Percentiles rank a stretch among this genome's conserved stretches.
phyloP scores from a whole-genome alignment of 2,329 filamentous ascomycete genomes.

The Paracorniculantispora psalliotae region DNA sequence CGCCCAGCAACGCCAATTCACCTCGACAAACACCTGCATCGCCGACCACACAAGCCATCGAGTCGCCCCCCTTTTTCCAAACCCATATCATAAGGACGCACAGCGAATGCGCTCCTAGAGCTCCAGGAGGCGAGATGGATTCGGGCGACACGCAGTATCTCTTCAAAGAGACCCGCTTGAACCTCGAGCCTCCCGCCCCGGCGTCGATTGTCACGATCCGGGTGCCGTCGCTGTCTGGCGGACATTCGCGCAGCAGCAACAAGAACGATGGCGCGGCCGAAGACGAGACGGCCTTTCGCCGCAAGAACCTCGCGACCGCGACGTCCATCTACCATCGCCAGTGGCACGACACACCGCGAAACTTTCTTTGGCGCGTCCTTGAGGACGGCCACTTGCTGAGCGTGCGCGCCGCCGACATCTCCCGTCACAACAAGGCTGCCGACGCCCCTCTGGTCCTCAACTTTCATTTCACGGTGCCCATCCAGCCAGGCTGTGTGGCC shows the following conservation, averaged over 20 bases:
- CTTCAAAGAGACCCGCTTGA: conserved; percentile 84
- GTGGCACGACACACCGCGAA: conserved; percentile 70
- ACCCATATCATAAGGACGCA: background rate
- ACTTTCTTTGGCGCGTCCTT: conserved; percentile 86
- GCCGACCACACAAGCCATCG: conserved; percentile 14
- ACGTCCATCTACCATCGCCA: conserved; percentile 82
- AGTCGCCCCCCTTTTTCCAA: background rate
- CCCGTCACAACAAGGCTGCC: conserved; percentile 57
- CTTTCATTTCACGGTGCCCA: conserved; percentile 68
- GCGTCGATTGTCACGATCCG: conserved; percentile 67
- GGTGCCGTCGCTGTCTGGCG: conserved; percentile 52
- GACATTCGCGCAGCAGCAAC: conserved; percentile 40
- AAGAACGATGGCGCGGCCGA: conserved; percentile 38
- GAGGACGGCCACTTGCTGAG: conserved; percentile 76
- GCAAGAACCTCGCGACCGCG: conserved; percentile 67
- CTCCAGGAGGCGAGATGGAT: conserved; percentile 60
- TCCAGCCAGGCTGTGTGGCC: conserved; percentile 73
- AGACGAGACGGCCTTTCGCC: conserved; percentile 70
- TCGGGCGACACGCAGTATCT: conserved; percentile 58
- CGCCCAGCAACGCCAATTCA: background rate
- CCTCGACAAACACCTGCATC: conserved; percentile 13
- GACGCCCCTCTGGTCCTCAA: conserved; percentile 74
- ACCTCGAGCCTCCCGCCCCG: conserved; percentile 67
- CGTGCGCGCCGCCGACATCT: conserved; percentile 76
- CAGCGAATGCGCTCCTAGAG: conserved; percentile 5